These are phyloP conservation scores for Pseudogymnoascus sp. DNA, from an alignment of 2,329 filamentous ascomycete genomes.

Conservation along the genomic window DNA sequence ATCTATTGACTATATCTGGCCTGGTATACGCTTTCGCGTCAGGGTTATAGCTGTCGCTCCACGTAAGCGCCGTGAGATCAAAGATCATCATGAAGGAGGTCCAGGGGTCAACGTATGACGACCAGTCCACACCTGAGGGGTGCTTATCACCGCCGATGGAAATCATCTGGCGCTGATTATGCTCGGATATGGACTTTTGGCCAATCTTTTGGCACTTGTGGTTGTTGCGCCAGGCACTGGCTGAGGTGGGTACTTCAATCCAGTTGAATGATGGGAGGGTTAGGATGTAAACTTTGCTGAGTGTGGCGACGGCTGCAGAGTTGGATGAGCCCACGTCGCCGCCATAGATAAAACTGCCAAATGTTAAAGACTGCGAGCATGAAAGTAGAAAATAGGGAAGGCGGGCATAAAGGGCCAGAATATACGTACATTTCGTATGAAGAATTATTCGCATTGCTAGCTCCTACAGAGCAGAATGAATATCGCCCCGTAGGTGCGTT, in stretches of 20 bases:
- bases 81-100: conserved; percentile 9
- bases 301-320: not conserved
- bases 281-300: conserved; percentile 9
- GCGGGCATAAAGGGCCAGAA: not conserved
- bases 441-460: conserved; percentile 3
- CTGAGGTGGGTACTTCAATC: not conserved
- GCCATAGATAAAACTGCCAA: not conserved
- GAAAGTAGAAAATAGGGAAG: not conserved
- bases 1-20: conserved; percentile 14
- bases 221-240: not conserved
- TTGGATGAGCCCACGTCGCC: not conserved
- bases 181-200: not conserved
- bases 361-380: not conserved
- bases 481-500: conserved; percentile 8
- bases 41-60: not conserved
- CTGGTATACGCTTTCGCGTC: conserved; percentile 13
- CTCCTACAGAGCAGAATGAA: conserved; percentile 11
- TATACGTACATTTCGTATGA: conserved; percentile 15
- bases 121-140: not conserved
- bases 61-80: not conserved
- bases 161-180: not conserved
- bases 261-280: not conserved
- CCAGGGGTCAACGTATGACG: conserved; percentile 13
- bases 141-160: conserved; percentile 9
- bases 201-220: not conserved